Conservation (phyloP, 1,284 basidiomycete species). For the Apiotrichum akiyoshidainum region DNA sequence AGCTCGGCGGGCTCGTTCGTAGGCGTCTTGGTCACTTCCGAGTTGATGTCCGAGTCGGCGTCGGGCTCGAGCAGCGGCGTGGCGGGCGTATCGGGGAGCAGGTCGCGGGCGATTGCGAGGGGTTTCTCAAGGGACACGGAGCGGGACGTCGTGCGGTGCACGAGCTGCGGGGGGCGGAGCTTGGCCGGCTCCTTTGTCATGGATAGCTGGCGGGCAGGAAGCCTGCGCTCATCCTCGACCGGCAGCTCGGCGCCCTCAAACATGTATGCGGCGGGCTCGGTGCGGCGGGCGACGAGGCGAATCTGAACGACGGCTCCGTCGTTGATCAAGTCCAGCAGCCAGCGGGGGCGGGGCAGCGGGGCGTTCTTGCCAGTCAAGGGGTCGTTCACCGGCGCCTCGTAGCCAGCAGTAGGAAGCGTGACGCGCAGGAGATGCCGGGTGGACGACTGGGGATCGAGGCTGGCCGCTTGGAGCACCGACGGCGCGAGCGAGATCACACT, state of each 20-base stretch:
- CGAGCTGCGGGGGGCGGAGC: constrained; percentile 34
- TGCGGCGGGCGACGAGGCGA: constrained; percentile 54
- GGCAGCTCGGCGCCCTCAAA: constrained; percentile 59
- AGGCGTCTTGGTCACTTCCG: constrained; percentile 17
- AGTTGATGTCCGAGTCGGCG: constrained; percentile 14
- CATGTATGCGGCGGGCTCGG: constrained; percentile 43
- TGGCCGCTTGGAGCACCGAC: constrained; percentile 70
- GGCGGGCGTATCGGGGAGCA: constrained; percentile 18
- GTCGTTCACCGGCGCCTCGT: constrained; percentile 69
- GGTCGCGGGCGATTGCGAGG: constrained; percentile 34
- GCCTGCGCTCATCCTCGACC: constrained; percentile 70
- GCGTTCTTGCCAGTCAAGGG: constrained; percentile 70
- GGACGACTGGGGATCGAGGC: constrained; percentile 42
- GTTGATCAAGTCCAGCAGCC: constrained; percentile 68
- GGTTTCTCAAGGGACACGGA: constrained; percentile 30
- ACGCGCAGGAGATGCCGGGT: constrained; percentile 71
- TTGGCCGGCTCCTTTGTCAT: constrained; percentile 15
- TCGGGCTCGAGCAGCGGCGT: constrained; percentile 3
- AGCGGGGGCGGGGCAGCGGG: constrained; percentile 66
- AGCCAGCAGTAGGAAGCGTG: constrained; percentile 75
- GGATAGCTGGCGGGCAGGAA: constrained; percentile 49
- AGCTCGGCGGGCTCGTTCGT: constrained; percentile 20
- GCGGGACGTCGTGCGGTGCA: constrained; percentile 19
- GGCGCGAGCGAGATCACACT: constrained; percentile 62
- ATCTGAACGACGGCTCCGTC: constrained; percentile 65